Conservation (phyloP, 1,284 basidiomycete genomes). For the Gomphus bonarii region DNA sequence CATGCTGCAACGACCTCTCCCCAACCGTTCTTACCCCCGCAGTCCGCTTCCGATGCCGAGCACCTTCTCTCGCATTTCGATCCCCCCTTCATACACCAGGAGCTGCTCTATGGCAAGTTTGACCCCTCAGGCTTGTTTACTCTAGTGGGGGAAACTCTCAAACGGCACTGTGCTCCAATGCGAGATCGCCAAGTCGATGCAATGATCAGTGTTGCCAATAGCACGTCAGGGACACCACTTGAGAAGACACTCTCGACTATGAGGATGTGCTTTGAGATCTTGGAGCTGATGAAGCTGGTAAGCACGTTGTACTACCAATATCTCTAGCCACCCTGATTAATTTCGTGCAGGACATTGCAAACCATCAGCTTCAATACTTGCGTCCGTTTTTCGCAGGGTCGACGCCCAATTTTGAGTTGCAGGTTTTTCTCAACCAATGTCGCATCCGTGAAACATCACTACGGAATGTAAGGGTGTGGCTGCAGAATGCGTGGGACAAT, state of each 20-base stretch:
- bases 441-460: slow-evolving; percentile 38
- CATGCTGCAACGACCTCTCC: slow-evolving; percentile 42
- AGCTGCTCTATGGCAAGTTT: slow-evolving; percentile 69
- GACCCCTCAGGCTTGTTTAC: slow-evolving; percentile 75
- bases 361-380: slow-evolving; percentile 85
- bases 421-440: slow-evolving; percentile 58
- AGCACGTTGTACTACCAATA: slow-evolving; percentile 17
- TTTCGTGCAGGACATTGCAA: slow-evolving; percentile 73
- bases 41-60: slow-evolving; percentile 36
- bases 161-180: slow-evolving; percentile 90
- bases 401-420: slow-evolving; percentile 73
- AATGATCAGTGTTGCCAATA: slow-evolving; percentile 59
- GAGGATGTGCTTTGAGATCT: slow-evolving; percentile 80
- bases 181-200: slow-evolving; percentile 75
- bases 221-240: slow-evolving; percentile 14
- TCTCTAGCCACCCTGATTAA: slow-evolving; percentile 7
- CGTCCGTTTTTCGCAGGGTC: slow-evolving; percentile 78
- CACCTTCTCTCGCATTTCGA: slow-evolving; percentile 34
- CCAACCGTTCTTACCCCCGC: slow-evolving; percentile 25
- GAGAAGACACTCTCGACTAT: slow-evolving; percentile 67
- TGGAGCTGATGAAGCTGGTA: slow-evolving; percentile 94
- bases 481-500: slow-evolving; percentile 30
- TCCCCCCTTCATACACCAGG: slow-evolving; percentile 62
- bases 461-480: slow-evolving; percentile 54
- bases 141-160: slow-evolving; percentile 73